These are phyloP conservation scores for Hypoxylon sp. DNA, from an alignment of 2,329 filamentous ascomycete genomes.

Conservation along the genomic window DNA sequence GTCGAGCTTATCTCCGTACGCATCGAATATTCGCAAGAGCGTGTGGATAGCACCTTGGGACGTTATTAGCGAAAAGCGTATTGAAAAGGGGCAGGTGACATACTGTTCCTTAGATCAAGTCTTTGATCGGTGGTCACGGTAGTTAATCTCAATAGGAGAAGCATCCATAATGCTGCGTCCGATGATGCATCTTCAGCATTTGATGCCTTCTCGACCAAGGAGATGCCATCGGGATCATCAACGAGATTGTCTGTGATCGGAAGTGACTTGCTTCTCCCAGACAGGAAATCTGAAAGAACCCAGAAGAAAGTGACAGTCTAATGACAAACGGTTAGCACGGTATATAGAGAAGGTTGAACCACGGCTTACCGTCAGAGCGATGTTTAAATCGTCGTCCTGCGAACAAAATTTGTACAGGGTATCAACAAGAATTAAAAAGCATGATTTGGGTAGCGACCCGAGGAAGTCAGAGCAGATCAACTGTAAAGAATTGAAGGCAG, in stretches of 20 bases:
- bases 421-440: conserved; percentile 83
- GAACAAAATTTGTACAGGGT: conserved; percentile 90
- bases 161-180: conserved; percentile 82
- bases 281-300: conserved; percentile 92
- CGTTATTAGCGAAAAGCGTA: conserved; percentile 57
- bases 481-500: conserved; percentile 90
- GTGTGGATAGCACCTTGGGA: conserved; percentile 83
- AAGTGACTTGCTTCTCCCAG: conserved; percentile 70
- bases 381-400: conserved; percentile 93
- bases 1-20: conserved; percentile 84
- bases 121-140: conserved; percentile 79
- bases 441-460: conserved; percentile 77
- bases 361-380: conserved; percentile 84
- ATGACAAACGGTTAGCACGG: conserved; percentile 32
- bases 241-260: conserved; percentile 71
- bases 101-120: conserved; percentile 83
- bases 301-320: conserved; percentile 95
- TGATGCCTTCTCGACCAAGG: conserved; percentile 71
- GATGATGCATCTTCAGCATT: conserved; percentile 72
- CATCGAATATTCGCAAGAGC: conserved; percentile 90
- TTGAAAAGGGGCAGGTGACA: conserved; percentile 41
- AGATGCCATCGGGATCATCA: conserved; percentile 68
- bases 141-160: conserved; percentile 79
- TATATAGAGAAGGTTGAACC: background rate
- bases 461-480: conserved; percentile 97